Evolutionary conservation across 164 flowering plant genomes (phyloP).

Genomic region (Vitis rupestris): DNA sequence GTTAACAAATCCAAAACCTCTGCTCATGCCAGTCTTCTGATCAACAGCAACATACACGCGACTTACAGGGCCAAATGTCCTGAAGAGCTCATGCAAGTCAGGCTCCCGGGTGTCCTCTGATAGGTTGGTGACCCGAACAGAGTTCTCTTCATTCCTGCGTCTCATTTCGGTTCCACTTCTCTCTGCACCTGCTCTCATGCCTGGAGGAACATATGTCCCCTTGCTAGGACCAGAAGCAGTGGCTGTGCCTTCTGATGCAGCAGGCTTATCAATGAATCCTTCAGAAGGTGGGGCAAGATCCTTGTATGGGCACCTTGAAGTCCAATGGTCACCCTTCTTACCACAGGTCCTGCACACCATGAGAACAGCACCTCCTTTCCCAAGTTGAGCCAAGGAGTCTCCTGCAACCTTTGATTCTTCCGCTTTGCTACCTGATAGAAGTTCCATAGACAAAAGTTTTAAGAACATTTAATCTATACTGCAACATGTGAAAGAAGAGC

Average conservation of each 20-base stretch:
- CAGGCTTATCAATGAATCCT: constrained; percentile 50
- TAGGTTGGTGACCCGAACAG: constrained; percentile 49
- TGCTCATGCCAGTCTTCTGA: constrained; percentile 46
- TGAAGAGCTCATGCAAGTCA: constrained; percentile 52
- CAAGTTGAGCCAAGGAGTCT: constrained; percentile 52
- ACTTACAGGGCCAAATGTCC: constrained; percentile 44
- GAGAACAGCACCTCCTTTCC: constrained; percentile 73
- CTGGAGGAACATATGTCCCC: constrained; percentile 47
- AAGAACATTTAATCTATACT: no score
- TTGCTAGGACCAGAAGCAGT: constrained; percentile 34
- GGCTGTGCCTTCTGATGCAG: constrained; percentile 30
- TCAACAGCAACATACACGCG: constrained; percentile 54
- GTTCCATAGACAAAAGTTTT: no score
- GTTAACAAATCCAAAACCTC: constrained; percentile 55
- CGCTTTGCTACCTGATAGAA: constrained; percentile 50
- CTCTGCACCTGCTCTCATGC: constrained; percentile 30
- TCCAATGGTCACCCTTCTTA: constrained; percentile 88
- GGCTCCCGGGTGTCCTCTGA: constrained; percentile 49
- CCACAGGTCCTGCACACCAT: constrained; percentile 85
- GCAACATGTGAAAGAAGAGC: no score
- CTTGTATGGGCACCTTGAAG: constrained; percentile 73
- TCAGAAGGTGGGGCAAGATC: constrained; percentile 57
- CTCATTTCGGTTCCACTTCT: constrained; percentile 32
- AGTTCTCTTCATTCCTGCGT: constrained; percentile 50
- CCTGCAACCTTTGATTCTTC: constrained; percentile 62